Percentiles rank a stretch among this genome's conserved stretches.
These are phyloP conservation scores for Skeletonema grethae DNA, from an alignment of 108 stramenopile species.

Conservation along the genomic window DNA sequence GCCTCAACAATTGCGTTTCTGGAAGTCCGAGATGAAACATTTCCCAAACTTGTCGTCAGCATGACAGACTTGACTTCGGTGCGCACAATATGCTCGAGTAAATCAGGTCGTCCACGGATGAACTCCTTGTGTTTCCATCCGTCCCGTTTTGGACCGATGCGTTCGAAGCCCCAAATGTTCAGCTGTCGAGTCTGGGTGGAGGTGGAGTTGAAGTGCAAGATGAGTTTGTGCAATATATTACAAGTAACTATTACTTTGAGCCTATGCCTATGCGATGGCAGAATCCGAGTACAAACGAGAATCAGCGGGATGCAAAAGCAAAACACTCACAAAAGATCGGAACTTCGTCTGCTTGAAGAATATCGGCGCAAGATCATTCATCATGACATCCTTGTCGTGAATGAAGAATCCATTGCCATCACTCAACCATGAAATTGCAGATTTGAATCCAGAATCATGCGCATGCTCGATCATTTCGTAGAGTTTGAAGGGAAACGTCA, in stretches of 20 bases:
- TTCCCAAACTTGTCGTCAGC: background rate
- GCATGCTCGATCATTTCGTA: background rate
- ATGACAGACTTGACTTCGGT: background rate
- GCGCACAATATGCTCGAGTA: background rate
- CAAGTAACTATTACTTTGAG: too few relatives aligned
- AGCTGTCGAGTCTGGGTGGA: constrained; percentile 4
- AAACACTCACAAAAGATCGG: constrained; percentile 13
- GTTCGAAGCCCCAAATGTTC: constrained; percentile 1
- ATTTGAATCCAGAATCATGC: background rate
- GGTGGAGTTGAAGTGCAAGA: background rate
- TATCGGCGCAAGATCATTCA: constrained; percentile 8
- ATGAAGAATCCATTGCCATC: constrained; percentile 11
- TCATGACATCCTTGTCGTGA: constrained; percentile 8
- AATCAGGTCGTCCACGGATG: background rate
- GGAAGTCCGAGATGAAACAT: background rate
- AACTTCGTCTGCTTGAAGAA: constrained; percentile 23
- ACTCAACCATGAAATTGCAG: background rate
- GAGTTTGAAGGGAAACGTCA: constrained; percentile 8
- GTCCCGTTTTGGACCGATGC: background rate
- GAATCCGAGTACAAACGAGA: background rate
- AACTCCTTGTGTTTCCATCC: constrained; percentile 3
- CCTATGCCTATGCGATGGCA: background rate
- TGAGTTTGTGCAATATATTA: background rate
- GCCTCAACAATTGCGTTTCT: background rate
- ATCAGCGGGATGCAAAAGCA: background rate